Conservation (phyloP, 169 alveolate genomes). For the Eimeria acervulina region DNA sequence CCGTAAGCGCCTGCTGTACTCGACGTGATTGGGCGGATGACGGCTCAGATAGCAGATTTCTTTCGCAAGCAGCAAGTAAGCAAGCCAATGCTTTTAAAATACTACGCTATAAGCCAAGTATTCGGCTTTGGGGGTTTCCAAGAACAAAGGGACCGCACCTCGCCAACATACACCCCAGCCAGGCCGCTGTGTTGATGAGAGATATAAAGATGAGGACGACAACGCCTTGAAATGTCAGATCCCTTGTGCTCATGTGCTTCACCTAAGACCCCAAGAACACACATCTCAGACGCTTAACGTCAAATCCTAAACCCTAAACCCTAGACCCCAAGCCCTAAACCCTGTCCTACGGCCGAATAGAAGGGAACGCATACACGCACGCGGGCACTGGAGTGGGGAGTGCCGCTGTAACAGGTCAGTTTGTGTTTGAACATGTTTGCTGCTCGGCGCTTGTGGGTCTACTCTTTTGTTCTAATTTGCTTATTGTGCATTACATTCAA, state of each 20-base stretch:
- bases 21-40: neutral
- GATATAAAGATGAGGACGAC: slow-evolving; percentile 53
- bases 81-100: neutral
- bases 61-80: neutral
- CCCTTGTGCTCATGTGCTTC: slow-evolving; percentile 55
- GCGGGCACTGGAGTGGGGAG: no score
- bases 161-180: slow-evolving; percentile 74
- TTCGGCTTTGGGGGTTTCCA: no score
- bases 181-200: slow-evolving; percentile 53
- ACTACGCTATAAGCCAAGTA: neutral
- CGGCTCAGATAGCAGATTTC: neutral
- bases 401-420: neutral
- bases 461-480: neutral
- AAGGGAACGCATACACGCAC: neutral
- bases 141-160: neutral
- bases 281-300: neutral
- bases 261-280: slow-evolving; percentile 11
- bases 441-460: neutral
- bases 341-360: neutral
- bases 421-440: neutral
- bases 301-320: neutral
- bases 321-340: slow-evolving; percentile 9
- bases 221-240: slow-evolving; percentile 64
- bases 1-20: neutral
- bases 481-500: neutral